Evolutionary conservation across 495 filamentous ascomycete species (phyloP), one percentile per base, ranked within the genome.

Genomic region (Hypoxylon lienhwacheense): DNA sequence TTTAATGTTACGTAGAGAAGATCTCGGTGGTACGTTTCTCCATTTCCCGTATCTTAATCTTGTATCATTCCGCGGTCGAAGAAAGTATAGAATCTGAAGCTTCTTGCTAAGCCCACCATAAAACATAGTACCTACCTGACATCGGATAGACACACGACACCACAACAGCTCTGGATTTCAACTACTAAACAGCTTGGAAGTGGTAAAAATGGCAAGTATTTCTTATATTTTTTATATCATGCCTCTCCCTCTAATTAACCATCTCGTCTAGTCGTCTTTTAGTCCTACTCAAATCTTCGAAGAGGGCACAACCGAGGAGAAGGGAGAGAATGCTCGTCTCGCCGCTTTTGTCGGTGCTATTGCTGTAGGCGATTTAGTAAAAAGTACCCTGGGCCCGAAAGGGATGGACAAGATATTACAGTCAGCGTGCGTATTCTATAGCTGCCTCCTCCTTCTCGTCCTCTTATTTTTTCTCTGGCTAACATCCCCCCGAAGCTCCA

Each of bases 381-480:
- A 98, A 82, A 93, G 88, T 68, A 98, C 93, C 6, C 77, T 98
- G 10, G 93, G 93, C 8, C 95, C 93, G 1, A 97, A 97, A 77
- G 93, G 93, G 63, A 97, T 97, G 95, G 95, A 98, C 77, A 97
- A 98, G 79, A 98, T 98, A 71, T 75, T 97, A 70, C 93, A 97
- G 70, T 97, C 91, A 74, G 95, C 91, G 87, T 95, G 81, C 31
- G 58, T 61, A 15, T 26, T 8, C 24, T 26, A 26, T 26, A 26
- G 33, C 28, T 32, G 36, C 11, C 21, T 7, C 24, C 28, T 6
- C 29, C 44, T 12, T 12, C 3, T 24, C 6, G 39, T 22, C 12
- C 17, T 39, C 31, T 43, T 45, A 36, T 33, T n/a, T 33, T 15
- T 20, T 17, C 34, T 19, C 25, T 53, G 11, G 35, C 61, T 67